phyloP scores from a whole-genome alignment of 805 yeast species.

The Myxozyma nipponensis region DNA sequence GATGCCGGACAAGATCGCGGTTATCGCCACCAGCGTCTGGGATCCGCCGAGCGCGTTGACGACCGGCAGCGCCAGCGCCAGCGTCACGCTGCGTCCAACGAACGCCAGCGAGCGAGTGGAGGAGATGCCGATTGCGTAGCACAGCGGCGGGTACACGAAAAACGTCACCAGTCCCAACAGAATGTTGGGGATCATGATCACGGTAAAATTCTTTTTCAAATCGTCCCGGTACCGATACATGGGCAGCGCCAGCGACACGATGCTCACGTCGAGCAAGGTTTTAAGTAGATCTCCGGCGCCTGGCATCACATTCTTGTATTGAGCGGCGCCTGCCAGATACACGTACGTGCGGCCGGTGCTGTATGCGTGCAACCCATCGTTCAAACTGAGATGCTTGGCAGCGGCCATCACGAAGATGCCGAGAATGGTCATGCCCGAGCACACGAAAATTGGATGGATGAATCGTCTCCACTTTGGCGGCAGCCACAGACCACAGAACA shows the following conservation, averaged over 20 bases:
- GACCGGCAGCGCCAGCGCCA: slow-evolving; percentile 75
- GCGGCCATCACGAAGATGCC: slow-evolving; percentile 58
- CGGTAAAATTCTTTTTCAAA: slow-evolving; percentile 53
- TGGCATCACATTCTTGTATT: slow-evolving; percentile 47
- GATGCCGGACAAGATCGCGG: slow-evolving; percentile 73
- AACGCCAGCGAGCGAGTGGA: slow-evolving; percentile 63
- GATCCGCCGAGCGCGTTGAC: slow-evolving; percentile 65
- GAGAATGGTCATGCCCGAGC: slow-evolving; percentile 61
- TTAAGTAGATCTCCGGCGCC: slow-evolving; percentile 78
- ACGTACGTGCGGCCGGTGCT: slow-evolving; percentile 68
- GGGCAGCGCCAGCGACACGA: slow-evolving; percentile 70
- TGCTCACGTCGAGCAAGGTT: slow-evolving; percentile 70
- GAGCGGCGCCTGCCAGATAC: slow-evolving; percentile 46
- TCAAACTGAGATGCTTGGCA: slow-evolving; percentile 43
- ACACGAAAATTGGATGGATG: slow-evolving; percentile 68
- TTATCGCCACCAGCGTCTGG: slow-evolving; percentile 68
- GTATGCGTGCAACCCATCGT: slow-evolving; percentile 51
- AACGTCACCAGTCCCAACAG: slow-evolving; percentile 54
- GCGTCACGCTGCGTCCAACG: slow-evolving; percentile 73
- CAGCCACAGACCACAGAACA: slow-evolving; percentile 46
- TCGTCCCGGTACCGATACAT: slow-evolving; percentile 72
- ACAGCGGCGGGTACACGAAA: slow-evolving; percentile 66
- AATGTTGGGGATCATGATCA: slow-evolving; percentile 57
- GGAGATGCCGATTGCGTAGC: slow-evolving; percentile 61
- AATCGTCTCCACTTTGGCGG: slow-evolving; percentile 49